These are phyloP conservation scores for Ceratocystis ficicola DNA, from an alignment of 2,329 filamentous ascomycete species.

Conservation along the genomic window DNA sequence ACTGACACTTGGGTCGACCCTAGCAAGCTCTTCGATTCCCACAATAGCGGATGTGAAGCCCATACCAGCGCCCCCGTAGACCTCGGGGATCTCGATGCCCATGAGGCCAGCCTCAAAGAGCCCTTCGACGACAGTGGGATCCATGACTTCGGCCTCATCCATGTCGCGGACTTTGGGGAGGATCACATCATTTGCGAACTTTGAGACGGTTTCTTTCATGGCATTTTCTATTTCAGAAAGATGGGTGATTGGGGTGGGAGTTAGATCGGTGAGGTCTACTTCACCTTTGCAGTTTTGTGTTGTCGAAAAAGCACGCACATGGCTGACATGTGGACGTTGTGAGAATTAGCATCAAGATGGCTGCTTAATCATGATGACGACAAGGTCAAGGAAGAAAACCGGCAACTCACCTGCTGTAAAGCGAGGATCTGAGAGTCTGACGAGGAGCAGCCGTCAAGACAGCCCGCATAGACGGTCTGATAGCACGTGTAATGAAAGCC, in stretches of 20 bases:
- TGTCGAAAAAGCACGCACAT: constrained; percentile 45
- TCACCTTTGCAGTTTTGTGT: constrained; percentile 43
- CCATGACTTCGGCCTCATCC: constrained; percentile 95
- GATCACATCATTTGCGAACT: constrained; percentile 81
- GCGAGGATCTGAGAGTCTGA: not conserved
- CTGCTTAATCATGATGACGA: not conserved
- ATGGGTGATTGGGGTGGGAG: constrained; percentile 85
- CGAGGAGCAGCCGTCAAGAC: not conserved
- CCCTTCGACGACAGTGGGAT: constrained; percentile 73
- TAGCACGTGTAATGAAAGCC: constrained; percentile 21
- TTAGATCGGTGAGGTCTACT: constrained; percentile 59
- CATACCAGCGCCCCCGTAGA: constrained; percentile 94
- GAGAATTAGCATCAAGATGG: constrained; percentile 7
- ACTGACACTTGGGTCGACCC: constrained; percentile 86
- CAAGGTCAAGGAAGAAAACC: not conserved
- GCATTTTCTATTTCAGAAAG: constrained; percentile 79
- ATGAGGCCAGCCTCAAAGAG: constrained; percentile 96
- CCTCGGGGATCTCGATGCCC: constrained; percentile 94
- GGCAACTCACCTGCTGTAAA: constrained; percentile 6
- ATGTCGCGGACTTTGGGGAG: constrained; percentile 88
- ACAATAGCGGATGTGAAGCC: constrained; percentile 96
- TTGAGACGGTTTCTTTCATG: constrained; percentile 81
- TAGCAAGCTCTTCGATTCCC: constrained; percentile 89
- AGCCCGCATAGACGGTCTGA: constrained; percentile 15
- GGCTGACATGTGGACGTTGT: constrained; percentile 25